phyloP scores from a whole-genome alignment of 1,139 yeast species.

The Lodderomyces theae region DNA sequence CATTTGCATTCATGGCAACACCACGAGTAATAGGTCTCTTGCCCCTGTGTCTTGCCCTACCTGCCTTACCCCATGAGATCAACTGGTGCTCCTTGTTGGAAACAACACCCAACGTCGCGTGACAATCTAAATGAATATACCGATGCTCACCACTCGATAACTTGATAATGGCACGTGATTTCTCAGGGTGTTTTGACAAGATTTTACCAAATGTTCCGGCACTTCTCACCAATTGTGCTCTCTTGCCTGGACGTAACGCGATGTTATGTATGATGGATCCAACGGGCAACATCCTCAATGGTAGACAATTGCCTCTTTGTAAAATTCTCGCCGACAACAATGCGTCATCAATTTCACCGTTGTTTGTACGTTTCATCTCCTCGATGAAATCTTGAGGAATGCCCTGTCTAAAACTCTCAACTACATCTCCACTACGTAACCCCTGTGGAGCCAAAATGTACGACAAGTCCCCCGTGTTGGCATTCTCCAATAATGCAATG shows the following conservation, averaged over 20 bases:
- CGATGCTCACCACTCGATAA: constrained; percentile 93
- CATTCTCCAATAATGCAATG: constrained; percentile 77
- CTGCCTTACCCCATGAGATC: constrained; percentile 92
- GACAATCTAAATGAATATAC: constrained; percentile 77
- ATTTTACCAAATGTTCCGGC: constrained; percentile 96
- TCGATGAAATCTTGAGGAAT: constrained; percentile 73
- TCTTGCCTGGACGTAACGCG: constrained; percentile 74
- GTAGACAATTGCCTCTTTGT: constrained; percentile 93
- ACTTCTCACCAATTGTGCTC: constrained; percentile 86
- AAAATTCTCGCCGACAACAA: constrained; percentile 82
- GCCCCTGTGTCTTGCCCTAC: constrained; percentile 90
- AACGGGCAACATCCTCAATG: constrained; percentile 85
- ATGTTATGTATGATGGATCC: constrained; percentile 90
- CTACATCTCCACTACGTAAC: constrained; percentile 84
- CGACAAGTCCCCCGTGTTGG: constrained; percentile 58
- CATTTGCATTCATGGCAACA: constrained; percentile 96
- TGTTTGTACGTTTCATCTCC: constrained; percentile 60
- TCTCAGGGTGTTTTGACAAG: constrained; percentile 72
- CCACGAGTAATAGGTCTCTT: constrained; percentile 96
- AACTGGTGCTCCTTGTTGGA: constrained; percentile 95
- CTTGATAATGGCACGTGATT: constrained; percentile 71
- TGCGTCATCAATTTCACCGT: constrained; percentile 90
- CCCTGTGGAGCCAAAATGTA: constrained; percentile 93
- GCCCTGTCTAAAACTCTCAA: constrained; percentile 86
- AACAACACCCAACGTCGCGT: constrained; percentile 92